Evolutionary conservation across 2,329 filamentous ascomycete genomes (phyloP).

Genomic region (Aquanectria penicillioides): DNA sequence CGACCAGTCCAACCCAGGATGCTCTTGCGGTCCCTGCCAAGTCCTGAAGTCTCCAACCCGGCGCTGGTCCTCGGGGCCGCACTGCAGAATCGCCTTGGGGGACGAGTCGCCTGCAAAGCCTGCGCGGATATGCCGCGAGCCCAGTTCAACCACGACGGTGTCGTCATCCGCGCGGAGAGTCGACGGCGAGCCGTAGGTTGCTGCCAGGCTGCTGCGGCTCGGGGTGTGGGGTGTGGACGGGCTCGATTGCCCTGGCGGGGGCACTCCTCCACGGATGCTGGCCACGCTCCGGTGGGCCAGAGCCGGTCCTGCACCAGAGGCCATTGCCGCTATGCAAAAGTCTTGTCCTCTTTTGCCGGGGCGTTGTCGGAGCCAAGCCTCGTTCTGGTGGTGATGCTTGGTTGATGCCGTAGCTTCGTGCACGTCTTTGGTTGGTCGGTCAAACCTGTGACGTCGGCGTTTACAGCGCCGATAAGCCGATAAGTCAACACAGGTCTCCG

Average conservation of each 20-base stretch:
- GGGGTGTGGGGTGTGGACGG: conserved; percentile 70
- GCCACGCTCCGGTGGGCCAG: conserved; percentile 68
- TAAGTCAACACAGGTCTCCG: conserved; percentile 40
- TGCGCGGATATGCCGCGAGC: conserved; percentile 79
- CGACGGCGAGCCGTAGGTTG: conserved; percentile 68
- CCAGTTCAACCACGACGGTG: conserved; percentile 82
- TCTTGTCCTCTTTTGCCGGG: conserved; percentile 2
- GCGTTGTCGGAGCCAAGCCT: conserved; percentile 10
- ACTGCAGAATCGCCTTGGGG: conserved; percentile 77
- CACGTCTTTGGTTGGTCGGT: conserved; percentile 35
- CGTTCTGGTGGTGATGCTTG: conserved; percentile 27
- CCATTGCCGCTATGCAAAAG: conserved; percentile 48
- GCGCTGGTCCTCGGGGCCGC: conserved; percentile 79
- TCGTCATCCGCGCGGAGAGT: conserved; percentile 83
- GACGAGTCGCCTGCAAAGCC: conserved; percentile 87
- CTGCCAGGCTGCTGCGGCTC: conserved; percentile 61
- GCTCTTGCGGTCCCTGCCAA: conserved; percentile 66
- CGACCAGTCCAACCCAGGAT: conserved; percentile 66
- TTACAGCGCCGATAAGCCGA: conserved; percentile 43
- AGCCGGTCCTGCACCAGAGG: conserved; percentile 53
- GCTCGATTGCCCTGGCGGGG: conserved; percentile 45
- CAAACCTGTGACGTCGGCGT: conserved; percentile 33
- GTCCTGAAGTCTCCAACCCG: conserved; percentile 83
- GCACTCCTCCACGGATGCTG: conserved; percentile 61
- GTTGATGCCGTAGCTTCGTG: conserved; percentile 28